These are phyloP conservation scores for Colletotrichum sp. DNA, from an alignment of 2,329 filamentous ascomycete species.

Conservation along the genomic window DNA sequence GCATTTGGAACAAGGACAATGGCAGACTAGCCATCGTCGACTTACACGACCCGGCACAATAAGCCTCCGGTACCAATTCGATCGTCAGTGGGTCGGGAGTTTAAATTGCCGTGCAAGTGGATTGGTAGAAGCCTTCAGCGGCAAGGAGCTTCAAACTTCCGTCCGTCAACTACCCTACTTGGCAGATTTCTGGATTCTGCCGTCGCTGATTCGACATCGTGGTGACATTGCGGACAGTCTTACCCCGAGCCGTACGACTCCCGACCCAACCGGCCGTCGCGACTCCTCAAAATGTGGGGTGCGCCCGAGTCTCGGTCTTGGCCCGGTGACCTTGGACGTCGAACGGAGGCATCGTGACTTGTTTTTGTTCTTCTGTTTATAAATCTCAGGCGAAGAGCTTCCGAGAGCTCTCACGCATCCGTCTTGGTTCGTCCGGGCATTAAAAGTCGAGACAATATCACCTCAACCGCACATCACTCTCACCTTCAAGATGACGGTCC, in stretches of 20 bases:
- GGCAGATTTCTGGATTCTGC: background rate
- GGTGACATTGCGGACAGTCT: background rate
- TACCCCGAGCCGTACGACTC: background rate
- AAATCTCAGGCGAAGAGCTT: background rate
- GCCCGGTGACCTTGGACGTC: background rate
- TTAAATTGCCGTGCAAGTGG: background rate
- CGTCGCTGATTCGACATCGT: background rate
- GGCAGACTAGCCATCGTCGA: background rate
- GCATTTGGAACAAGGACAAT: background rate
- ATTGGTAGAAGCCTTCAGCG: background rate
- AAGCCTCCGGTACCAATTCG: background rate
- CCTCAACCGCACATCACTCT: background rate
- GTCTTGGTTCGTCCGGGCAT: background rate
- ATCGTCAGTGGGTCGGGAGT: background rate
- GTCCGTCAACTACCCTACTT: background rate
- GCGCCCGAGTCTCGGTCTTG: background rate
- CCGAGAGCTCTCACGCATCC: background rate
- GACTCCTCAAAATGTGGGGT: constrained; percentile 16
- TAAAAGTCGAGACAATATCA: background rate
- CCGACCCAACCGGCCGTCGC: background rate
- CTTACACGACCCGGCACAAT: background rate
- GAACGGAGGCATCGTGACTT: background rate
- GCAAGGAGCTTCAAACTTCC: background rate
- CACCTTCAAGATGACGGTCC: background rate
- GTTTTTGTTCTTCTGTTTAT: background rate